A percentile compares a stretch with the other conserved stretches of the same genome.
Evolutionary conservation across 2,329 filamentous ascomycete genomes (phyloP).

Genomic region (Fusarium miscanthi): DNA sequence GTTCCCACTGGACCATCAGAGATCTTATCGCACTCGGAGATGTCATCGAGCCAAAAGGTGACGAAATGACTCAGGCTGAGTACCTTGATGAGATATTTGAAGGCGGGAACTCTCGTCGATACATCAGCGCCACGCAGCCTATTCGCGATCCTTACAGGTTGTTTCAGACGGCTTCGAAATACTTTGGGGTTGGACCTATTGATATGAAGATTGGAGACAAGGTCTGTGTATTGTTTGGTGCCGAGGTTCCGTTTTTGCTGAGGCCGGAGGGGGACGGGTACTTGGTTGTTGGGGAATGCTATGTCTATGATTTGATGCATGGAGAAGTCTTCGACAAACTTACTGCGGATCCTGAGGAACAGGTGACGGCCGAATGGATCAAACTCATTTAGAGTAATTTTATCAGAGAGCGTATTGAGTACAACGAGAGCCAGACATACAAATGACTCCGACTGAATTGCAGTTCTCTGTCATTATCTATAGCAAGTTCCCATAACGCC

Average conservation of each 20-base stretch:
- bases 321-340: background rate
- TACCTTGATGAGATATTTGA: rapidly evolving
- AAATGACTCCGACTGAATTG: rapidly evolving
- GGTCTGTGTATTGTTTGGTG: background rate
- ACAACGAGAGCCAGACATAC: background rate
- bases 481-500: rapidly evolving
- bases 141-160: rapidly evolving
- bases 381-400: background rate
- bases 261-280: background rate
- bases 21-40: background rate
- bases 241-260: background rate
- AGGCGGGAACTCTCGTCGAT: rapidly evolving
- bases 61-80: rapidly evolving
- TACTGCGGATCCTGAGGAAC: rapidly evolving
- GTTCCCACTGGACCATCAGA: rapidly evolving
- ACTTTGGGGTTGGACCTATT: background rate
- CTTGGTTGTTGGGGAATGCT: background rate
- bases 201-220: background rate
- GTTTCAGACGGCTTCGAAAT: rapidly evolving
- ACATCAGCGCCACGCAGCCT: background rate
- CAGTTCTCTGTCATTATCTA: background rate
- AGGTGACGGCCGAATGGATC: background rate
- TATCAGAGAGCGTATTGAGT: no score
- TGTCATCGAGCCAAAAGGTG: rapidly evolving
- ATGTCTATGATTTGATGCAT: background rate